Evolutionary conservation across 805 yeast species (phyloP).

Genomic region (Kazachstania psychrophila): DNA sequence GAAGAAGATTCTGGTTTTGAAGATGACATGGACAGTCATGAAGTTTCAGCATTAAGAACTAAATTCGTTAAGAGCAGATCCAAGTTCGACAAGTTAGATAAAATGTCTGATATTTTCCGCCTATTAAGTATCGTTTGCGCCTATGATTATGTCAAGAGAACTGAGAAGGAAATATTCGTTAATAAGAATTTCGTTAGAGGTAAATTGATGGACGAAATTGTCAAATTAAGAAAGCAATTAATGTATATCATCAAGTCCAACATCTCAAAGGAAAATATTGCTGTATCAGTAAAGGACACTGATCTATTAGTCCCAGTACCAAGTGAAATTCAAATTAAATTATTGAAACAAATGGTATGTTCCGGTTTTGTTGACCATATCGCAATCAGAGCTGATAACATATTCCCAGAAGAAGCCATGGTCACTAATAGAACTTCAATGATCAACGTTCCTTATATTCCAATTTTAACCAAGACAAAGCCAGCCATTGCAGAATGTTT

Average conservation of each 20-base stretch:
- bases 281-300: constrained; percentile 34
- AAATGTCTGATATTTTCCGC: constrained; percentile 64
- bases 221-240: constrained; percentile 71
- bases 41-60: constrained; percentile 35
- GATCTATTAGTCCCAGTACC: constrained; percentile 60
- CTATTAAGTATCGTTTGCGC: constrained; percentile 81
- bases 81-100: constrained; percentile 59
- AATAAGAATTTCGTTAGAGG: constrained; percentile 58
- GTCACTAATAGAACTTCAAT: constrained; percentile 50
- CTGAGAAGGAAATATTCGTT: constrained; percentile 41
- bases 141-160: constrained; percentile 56
- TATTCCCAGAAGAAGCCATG: constrained; percentile 51
- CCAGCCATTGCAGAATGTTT: constrained; percentile 39
- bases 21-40: constrained; percentile 26
- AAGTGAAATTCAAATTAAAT: constrained; percentile 53
- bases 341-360: constrained; percentile 83
- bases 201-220: constrained; percentile 78
- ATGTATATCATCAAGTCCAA: constrained; percentile 62
- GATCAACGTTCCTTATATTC: constrained; percentile 54
- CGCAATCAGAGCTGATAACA: constrained; percentile 70
- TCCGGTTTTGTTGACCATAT: constrained; percentile 90
- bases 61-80: constrained; percentile 51
- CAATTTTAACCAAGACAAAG: constrained; percentile 37
- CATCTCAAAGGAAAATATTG: constrained; percentile 51
- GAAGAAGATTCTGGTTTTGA: constrained; percentile 23